A percentile compares a stretch with the other conserved stretches of the same genome.
Conservation (phyloP, 257 asterid species). For the Eucommia ulmoides region DNA sequence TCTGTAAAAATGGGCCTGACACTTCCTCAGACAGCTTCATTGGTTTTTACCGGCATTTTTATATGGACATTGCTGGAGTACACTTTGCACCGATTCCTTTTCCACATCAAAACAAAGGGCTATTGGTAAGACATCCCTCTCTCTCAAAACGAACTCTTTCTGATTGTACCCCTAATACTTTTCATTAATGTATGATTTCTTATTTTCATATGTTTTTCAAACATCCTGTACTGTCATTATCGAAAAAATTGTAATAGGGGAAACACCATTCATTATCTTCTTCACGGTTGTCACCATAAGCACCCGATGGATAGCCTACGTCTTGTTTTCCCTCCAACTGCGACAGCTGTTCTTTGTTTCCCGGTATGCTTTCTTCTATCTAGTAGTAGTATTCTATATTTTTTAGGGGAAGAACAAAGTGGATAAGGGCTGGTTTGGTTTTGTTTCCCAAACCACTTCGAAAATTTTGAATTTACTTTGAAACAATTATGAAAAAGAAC, state of each 20-base stretch:
- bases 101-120: conserved; percentile 53
- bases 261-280: conserved; percentile 32
- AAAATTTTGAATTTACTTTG: too few relatives aligned
- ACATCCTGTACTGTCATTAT: not conserved
- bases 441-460: too few relatives aligned
- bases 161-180: not conserved
- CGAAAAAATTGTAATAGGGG: conserved; percentile 16
- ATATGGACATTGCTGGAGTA: conserved; percentile 73
- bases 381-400: too few relatives aligned
- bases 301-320: conserved; percentile 45
- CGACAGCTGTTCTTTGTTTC: conserved; percentile 28
- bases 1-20: conserved; percentile 37
- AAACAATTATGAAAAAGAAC: too few relatives aligned
- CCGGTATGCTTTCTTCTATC: conserved; percentile 23
- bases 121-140: conserved; percentile 33
- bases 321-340: conserved; percentile 39
- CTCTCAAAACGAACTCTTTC: not conserved
- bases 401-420: too few relatives aligned
- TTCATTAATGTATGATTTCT: too few relatives aligned
- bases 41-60: conserved; percentile 36
- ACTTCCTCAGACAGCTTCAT: conserved; percentile 25
- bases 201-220: too few relatives aligned
- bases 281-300: conserved; percentile 44
- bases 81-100: conserved; percentile 56
- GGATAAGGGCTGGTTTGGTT: too few relatives aligned